Evolutionary conservation across 2,329 filamentous ascomycete species (phyloP).

Genomic region (Rugonectria rugulosa): DNA sequence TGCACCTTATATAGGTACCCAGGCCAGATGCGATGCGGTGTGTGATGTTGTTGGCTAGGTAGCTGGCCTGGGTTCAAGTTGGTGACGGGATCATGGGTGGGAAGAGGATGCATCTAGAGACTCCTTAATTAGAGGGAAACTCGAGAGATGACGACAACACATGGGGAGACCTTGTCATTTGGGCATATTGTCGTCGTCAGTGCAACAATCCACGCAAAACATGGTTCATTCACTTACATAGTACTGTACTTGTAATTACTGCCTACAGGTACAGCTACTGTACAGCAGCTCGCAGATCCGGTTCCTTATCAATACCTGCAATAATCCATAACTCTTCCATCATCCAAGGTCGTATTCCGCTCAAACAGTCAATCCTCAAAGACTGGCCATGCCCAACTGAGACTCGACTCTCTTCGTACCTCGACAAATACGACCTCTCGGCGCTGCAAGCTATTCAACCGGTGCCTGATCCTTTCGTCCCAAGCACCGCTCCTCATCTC

Average conservation of each 20-base stretch:
- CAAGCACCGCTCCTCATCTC: too few species aligned
- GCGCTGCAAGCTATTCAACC: neutral
- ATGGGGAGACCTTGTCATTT: neutral
- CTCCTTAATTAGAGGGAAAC: constrained; percentile 1
- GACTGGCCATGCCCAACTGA: neutral
- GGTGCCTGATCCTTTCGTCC: neutral
- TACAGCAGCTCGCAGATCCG: neutral
- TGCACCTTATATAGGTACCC: too few species aligned
- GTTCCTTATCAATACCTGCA: neutral
- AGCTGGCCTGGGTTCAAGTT: neutral
- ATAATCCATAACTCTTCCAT: too few species aligned
- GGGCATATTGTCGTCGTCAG: neutral
- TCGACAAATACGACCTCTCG: neutral
- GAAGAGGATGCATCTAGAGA: constrained; percentile 1
- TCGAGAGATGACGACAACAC: constrained; percentile 8
- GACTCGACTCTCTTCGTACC: too few species aligned
- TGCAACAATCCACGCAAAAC: neutral
- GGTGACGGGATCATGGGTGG: neutral
- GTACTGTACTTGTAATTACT: too few species aligned
- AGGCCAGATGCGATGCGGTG: constrained; percentile 14
- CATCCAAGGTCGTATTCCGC: too few species aligned
- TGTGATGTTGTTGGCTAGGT: neutral
- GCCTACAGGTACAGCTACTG: too few species aligned
- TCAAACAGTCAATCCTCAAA: too few species aligned
- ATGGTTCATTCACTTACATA: too few species aligned